Evolutionary conservation across 495 filamentous ascomycete species (phyloP).

Genomic region (Penicillium bovifimosum): DNA sequence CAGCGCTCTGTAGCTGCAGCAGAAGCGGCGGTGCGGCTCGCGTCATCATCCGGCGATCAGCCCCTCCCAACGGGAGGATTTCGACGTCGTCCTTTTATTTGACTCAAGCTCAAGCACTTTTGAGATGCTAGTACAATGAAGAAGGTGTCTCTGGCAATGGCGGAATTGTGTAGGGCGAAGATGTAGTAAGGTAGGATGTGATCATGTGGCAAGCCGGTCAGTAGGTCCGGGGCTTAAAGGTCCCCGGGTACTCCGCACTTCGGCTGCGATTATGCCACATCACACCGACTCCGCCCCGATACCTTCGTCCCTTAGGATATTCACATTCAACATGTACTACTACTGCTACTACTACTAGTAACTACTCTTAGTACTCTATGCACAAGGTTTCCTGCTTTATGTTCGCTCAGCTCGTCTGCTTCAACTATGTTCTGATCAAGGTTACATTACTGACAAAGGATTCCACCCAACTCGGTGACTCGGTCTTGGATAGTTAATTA

Average conservation of each 20-base stretch:
- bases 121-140: neutral
- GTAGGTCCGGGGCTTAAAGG: neutral
- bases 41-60: constrained; percentile 42
- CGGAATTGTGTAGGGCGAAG: neutral
- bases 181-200: neutral
- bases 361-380: too few species aligned
- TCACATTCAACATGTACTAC: too few species aligned
- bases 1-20: constrained; percentile 55
- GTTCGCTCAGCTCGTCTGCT: too few species aligned
- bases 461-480: too few species aligned
- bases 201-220: neutral
- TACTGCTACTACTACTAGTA: too few species aligned
- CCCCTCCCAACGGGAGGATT: constrained; percentile 25
- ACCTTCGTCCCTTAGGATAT: too few species aligned
- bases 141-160: neutral
- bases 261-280: neutral
- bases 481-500: too few species aligned
- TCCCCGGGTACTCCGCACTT: constrained; percentile 4
- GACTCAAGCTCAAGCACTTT: neutral
- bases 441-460: too few species aligned
- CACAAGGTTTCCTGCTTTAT: too few species aligned
- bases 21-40: constrained; percentile 51
- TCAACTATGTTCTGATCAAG: too few species aligned
- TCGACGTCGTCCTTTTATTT: neutral
- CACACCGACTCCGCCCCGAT: neutral